A percentile compares a stretch with the other conserved stretches of the same genome.
Evolutionary conservation across 345 rosid species (phyloP).

Genomic region (Brassica cretica): DNA sequence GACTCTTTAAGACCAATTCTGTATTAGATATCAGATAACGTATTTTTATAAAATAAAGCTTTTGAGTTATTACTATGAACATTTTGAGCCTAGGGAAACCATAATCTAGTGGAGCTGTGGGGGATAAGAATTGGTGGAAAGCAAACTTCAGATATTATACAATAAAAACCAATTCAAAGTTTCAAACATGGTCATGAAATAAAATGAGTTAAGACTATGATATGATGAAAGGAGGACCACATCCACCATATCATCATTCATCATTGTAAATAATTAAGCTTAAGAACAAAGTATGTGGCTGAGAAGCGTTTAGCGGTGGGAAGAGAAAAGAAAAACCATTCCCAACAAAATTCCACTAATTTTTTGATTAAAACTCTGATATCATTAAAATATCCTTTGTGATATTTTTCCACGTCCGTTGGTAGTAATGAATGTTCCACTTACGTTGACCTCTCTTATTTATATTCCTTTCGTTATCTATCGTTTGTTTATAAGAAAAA

Average conservation of each 20-base stretch:
- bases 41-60: slow-evolving; percentile 3
- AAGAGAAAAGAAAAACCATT: slow-evolving; percentile 14
- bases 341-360: slow-evolving; percentile 15
- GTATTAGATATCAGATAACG: neutral
- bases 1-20: neutral
- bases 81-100: slow-evolving; percentile 1
- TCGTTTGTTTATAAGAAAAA: slow-evolving; percentile 22
- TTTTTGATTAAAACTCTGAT: neutral
- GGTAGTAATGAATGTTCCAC: slow-evolving; percentile 24
- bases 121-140: slow-evolving; percentile 31
- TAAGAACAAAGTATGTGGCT: slow-evolving; percentile 18
- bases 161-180: neutral
- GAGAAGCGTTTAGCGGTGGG: slow-evolving; percentile 36
- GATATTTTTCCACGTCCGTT: slow-evolving; percentile 31
- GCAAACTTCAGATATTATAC: slow-evolving; percentile 17
- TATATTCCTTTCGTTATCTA: slow-evolving; percentile 32
- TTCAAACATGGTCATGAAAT: slow-evolving; percentile 11
- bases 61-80: slow-evolving; percentile 2
- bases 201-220: slow-evolving; percentile 3
- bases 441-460: slow-evolving; percentile 34
- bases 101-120: slow-evolving; percentile 32
- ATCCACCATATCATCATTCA: slow-evolving; percentile 3
- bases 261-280: slow-evolving; percentile 31
- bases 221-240: slow-evolving; percentile 26
- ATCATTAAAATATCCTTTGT: neutral